These are phyloP conservation scores for Chalciporus chontae DNA, from an alignment of 768 basidiomycete species.

Conservation along the genomic window DNA sequence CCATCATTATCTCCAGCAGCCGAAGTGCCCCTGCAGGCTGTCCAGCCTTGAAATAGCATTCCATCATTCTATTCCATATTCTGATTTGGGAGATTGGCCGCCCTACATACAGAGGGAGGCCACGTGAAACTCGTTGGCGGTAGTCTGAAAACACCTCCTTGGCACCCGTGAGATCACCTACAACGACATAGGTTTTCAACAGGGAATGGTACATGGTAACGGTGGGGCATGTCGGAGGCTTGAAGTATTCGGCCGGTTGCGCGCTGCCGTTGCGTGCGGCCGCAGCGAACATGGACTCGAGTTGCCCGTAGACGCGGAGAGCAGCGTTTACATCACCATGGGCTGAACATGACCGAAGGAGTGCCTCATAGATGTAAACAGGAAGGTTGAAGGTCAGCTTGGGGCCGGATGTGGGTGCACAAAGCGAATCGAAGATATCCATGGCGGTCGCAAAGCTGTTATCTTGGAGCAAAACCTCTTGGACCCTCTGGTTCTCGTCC, in stretches of 20 bases:
- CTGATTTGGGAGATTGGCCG: conserved; percentile 36
- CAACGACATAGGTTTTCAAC: conserved; percentile 54
- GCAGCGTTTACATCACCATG: conserved; percentile 59
- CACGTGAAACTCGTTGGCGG: conserved; percentile 37
- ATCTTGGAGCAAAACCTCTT: conserved; percentile 51
- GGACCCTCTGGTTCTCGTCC: conserved; percentile 30
- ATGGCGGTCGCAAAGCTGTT: conserved; percentile 70
- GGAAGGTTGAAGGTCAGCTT: conserved; percentile 26
- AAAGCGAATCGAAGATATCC: conserved; percentile 64
- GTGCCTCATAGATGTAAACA: conserved; percentile 40
- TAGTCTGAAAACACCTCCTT: conserved; percentile 66
- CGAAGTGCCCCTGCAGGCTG: conserved; percentile 60
- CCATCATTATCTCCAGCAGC: conserved; percentile 70
- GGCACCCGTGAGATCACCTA: conserved; percentile 45
- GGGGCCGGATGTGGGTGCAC: conserved; percentile 16
- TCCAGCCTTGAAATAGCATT: conserved; percentile 64
- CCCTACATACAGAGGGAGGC: conserved; percentile 24
- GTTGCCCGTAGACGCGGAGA: conserved; percentile 58
- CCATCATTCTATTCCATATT: conserved; percentile 76
- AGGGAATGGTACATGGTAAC: conserved; percentile 49
- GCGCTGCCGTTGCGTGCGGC: neutral
- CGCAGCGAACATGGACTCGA: conserved; percentile 39
- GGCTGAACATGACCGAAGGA: conserved; percentile 61
- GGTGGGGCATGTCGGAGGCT: conserved; percentile 24
- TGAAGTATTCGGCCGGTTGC: neutral